phyloP scores from a whole-genome alignment of 306 rosid species.

The Leucaena leucocephala region DNA sequence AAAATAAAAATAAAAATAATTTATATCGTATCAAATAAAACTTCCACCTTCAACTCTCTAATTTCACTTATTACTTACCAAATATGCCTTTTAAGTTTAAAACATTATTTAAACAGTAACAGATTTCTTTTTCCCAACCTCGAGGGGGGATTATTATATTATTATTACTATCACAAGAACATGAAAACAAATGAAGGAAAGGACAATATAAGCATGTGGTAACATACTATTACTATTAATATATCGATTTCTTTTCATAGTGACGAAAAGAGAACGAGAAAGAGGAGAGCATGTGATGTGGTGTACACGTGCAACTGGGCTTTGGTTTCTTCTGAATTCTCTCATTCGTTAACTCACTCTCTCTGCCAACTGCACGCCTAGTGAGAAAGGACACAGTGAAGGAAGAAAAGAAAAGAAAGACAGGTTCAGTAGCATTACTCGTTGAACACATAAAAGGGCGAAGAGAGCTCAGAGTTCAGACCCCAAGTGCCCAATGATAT shows the following conservation, averaged over 20 bases:
- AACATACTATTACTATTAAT: too few species aligned
- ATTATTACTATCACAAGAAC: not conserved
- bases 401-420: slow-evolving; percentile 29
- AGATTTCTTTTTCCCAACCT: not conserved
- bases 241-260: slow-evolving; percentile 2
- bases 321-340: not conserved
- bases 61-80: too few species aligned
- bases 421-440: slow-evolving; percentile 35
- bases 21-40: too few species aligned
- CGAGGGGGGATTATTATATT: not conserved
- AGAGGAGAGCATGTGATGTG: slow-evolving; percentile 55
- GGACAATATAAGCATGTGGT: slow-evolving; percentile 22
- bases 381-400: slow-evolving; percentile 37
- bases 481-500: not conserved
- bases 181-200: slow-evolving; percentile 12
- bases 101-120: too few species aligned
- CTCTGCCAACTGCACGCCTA: slow-evolving; percentile 41
- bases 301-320: slow-evolving; percentile 63
- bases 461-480: not conserved
- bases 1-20: too few species aligned
- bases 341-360: not conserved
- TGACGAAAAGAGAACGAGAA: slow-evolving; percentile 32
- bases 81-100: not conserved
- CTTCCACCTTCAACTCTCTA: too few species aligned
- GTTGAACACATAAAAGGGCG: slow-evolving; percentile 24